Conservation (phyloP, 2,329 filamentous ascomycete genomes). For the Calcarisporium arbuscula region DNA sequence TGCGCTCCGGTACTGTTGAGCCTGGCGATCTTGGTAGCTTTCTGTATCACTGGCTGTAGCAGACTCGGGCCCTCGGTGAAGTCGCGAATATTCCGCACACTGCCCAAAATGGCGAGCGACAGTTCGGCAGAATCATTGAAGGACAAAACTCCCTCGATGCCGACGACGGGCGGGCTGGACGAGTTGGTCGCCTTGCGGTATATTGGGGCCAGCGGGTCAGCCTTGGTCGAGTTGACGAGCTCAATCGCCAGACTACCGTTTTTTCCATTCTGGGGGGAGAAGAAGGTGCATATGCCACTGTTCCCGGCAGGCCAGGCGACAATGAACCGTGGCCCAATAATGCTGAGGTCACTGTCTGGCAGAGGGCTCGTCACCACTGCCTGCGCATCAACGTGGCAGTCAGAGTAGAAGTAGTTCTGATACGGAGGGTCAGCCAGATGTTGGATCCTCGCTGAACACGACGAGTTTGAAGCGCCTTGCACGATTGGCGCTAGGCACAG, state of each 20-base stretch:
- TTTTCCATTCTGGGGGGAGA: slow-evolving; percentile 44
- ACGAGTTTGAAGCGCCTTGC: no score
- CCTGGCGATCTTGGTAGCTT: slow-evolving; percentile 38
- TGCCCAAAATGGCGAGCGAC: slow-evolving; percentile 52
- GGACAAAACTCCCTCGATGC: slow-evolving; percentile 44
- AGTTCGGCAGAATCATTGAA: slow-evolving; percentile 54
- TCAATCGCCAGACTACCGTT: slow-evolving; percentile 48
- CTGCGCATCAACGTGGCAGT: slow-evolving; percentile 53
- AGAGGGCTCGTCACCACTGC: slow-evolving; percentile 55
- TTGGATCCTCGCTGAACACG: slow-evolving; percentile 3
- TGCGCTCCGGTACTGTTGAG: slow-evolving; percentile 35
- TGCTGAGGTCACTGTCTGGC: slow-evolving; percentile 42
- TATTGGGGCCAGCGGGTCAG: slow-evolving; percentile 40
- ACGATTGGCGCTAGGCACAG: no score
- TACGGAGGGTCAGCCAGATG: slow-evolving; percentile 51
- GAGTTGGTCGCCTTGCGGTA: slow-evolving; percentile 22
- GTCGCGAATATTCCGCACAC: slow-evolving; percentile 56
- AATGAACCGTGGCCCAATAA: slow-evolving; percentile 52
- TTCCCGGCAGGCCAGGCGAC: slow-evolving; percentile 61
- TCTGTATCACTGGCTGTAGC: slow-evolving; percentile 46
- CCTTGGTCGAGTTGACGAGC: slow-evolving; percentile 42
- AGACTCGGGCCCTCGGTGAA: slow-evolving; percentile 52
- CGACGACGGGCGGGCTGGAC: slow-evolving; percentile 39
- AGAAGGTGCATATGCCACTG: slow-evolving; percentile 52
- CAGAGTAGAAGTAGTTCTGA: slow-evolving; percentile 60